Base-by-base conservation (phyloP, 345 rosid species). In the Rhodamnia rubescens region DNA sequence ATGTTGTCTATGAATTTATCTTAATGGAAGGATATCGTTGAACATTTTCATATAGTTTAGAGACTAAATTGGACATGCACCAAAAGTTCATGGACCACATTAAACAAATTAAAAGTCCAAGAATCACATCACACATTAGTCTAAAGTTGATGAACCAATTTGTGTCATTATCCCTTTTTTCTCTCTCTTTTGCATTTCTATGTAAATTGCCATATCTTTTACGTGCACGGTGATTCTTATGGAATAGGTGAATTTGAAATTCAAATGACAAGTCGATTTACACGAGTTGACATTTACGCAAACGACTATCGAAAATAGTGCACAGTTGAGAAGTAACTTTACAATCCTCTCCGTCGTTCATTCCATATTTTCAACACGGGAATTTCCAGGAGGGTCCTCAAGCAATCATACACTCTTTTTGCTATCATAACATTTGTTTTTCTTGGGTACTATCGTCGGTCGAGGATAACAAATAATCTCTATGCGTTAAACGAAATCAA, bases 321-420 rank as follows among this genome's bases (percentile, higher is more conserved):
- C 50, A 9, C 13, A 0, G 6, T 21, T 18, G 0, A 69, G 3
- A 69, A 69, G 13, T 69, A 32, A 69, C 26, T 69, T 69, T 32
- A 18, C 0, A 18, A 44, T 69, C 12, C 5, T 18, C 2, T 36
- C 6, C 3, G 0, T 32, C 1, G 22, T 69, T 69, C 26, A 18
- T 36, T 32, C 22, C 1, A 61, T 61, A 2, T 29, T 8, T 64
- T 8, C 3, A 6, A 2, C 22, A 4, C 2, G 24, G 16, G 3
- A 55, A 55, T 55, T 2, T 12, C 1, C 5, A 21, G n/a, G 0
- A 21, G n/a, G 0, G 26, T 1, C 21, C 12, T 32, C 1, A 11
- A 69, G 13, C 6, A 0, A 69, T 64, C 13, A 32, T 2, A 61
- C 24, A 4, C 3, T 69, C n/a, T 8, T 4, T 16, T 32, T 8